Conservation (phyloP, 495 filamentous ascomycete species). For the Tuber indicum region DNA sequence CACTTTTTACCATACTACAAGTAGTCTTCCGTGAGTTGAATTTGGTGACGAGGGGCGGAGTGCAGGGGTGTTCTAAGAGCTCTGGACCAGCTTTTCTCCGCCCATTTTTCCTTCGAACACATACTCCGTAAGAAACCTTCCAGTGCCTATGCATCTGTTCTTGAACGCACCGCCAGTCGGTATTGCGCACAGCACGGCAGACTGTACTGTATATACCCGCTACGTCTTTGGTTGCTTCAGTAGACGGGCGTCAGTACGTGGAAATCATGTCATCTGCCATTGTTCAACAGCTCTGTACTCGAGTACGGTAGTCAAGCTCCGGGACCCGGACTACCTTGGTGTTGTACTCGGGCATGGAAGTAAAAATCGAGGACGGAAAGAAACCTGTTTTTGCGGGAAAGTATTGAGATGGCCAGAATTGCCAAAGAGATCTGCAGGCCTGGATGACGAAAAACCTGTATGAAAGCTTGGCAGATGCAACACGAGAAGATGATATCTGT, state of each 20-base stretch:
- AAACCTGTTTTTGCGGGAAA: no score
- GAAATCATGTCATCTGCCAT: neutral
- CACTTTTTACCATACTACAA: neutral
- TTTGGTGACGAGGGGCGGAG: neutral
- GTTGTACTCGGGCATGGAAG: no score
- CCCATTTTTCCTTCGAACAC: neutral
- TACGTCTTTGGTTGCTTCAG: neutral
- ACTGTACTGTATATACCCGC: neutral
- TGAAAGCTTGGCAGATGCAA: no score
- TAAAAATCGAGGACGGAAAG: no score
- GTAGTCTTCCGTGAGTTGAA: neutral
- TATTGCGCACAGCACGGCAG: neutral
- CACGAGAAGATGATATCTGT: no score
- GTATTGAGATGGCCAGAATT: no score
- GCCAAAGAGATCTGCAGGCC: no score
- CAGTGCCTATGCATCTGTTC: neutral
- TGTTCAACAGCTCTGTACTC: neutral
- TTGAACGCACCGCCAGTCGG: neutral
- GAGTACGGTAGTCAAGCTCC: no score
- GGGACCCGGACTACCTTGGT: no score
- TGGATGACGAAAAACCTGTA: no score
- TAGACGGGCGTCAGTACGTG: neutral
- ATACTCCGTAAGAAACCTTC: neutral
- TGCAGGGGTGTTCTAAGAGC: neutral
- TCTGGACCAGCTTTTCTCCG: neutral